Evolutionary conservation across 306 rosid genomes (phyloP).

Genomic region (apple (Malus domestica)): DNA sequence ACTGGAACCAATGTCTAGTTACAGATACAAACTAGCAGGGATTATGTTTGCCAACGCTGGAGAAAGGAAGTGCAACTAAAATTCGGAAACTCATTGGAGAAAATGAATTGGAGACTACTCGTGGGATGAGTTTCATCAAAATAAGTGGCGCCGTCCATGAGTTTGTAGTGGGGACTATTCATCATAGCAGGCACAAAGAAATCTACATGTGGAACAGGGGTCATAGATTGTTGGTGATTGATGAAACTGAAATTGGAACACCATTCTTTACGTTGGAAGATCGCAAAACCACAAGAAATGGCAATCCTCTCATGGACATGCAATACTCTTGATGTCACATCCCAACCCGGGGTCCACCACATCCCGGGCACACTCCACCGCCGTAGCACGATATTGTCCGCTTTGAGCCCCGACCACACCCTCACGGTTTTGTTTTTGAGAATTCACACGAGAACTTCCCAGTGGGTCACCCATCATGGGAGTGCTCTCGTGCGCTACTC

Average conservation of each 20-base stretch:
- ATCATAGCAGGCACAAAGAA: conserved; percentile 18
- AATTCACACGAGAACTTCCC: too few species aligned
- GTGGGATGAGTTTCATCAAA: conserved; percentile 37
- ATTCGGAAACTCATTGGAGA: conserved; percentile 25
- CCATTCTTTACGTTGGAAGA: not conserved
- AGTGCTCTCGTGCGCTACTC: too few species aligned
- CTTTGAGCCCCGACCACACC: too few species aligned
- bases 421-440: too few species aligned
- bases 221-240: not conserved
- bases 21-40: conserved; percentile 37
- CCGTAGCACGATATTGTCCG: too few species aligned
- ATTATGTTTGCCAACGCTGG: conserved; percentile 35
- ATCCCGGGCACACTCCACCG: too few species aligned
- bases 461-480: too few species aligned
- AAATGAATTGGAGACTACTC: conserved; percentile 26
- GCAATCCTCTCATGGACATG: not conserved
- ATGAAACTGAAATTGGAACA: not conserved
- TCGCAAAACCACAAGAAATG: not conserved
- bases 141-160: conserved; percentile 26
- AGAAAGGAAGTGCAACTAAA: conserved; percentile 11
- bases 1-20: conserved; percentile 33
- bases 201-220: conserved; percentile 19
- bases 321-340: too few species aligned
- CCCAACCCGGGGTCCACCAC: too few species aligned
- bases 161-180: conserved; percentile 28